phyloP scores from a whole-genome alignment of 345 rosid genomes.

The Kernera saxatilis region DNA sequence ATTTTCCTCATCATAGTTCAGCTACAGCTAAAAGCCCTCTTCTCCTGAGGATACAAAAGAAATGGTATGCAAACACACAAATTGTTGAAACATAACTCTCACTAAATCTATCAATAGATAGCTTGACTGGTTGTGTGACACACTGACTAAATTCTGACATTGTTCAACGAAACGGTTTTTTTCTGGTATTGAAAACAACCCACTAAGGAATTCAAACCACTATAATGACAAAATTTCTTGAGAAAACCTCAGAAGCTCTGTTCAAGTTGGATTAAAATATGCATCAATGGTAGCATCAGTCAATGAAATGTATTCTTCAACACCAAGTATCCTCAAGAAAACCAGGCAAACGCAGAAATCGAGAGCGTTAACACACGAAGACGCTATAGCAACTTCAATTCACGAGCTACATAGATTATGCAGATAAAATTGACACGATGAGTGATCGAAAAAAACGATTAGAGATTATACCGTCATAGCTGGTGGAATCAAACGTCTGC shows the following conservation, averaged over 20 bases:
- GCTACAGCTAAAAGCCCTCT: background rate
- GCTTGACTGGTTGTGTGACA: background rate
- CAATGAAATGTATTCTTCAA: background rate
- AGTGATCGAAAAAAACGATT: background rate
- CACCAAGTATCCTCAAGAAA: background rate
- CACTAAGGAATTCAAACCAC: background rate
- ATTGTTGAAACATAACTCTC: background rate
- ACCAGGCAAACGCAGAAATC: background rate
- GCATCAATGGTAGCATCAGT: background rate
- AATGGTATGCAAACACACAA: background rate
- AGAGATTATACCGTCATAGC: slow-evolving; percentile 69
- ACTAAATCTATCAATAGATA: background rate
- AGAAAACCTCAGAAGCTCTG: background rate
- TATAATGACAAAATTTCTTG: background rate
- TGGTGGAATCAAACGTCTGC: slow-evolving; percentile 74
- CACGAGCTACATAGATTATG: background rate
- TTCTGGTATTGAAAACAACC: background rate
- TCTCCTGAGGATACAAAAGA: background rate
- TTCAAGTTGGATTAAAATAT: background rate
- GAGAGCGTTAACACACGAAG: background rate
- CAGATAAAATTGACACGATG: background rate
- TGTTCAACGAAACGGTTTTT: background rate
- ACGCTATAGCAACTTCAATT: background rate
- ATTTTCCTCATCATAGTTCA: background rate
- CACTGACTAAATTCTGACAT: background rate